Evolutionary conservation across 2,329 filamentous ascomycete species (phyloP).

Genomic region (Stagonosporopsis rhizophila): DNA sequence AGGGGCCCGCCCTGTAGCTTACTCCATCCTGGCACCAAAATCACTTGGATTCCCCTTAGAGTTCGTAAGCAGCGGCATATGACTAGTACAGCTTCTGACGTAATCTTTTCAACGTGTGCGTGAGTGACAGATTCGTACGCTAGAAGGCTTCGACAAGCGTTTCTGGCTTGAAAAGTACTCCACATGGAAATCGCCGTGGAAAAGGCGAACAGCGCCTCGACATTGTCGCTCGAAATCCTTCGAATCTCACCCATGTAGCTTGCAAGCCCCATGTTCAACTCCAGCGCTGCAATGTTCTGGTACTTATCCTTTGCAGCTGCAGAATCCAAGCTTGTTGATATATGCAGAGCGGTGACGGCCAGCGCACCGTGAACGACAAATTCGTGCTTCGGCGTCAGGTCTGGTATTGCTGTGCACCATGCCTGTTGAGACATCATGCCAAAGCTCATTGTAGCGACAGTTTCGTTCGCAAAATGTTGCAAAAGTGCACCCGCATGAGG

Average conservation of each 20-base stretch:
- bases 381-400: conserved; percentile 45
- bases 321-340: conserved; percentile 41
- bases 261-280: conserved; percentile 34
- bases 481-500: conserved; percentile 28
- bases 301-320: conserved; percentile 22
- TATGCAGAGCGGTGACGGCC: conserved; percentile 54
- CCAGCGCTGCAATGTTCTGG: conserved; percentile 28
- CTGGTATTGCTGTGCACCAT: conserved; percentile 37
- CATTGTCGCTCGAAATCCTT: conserved; percentile 49
- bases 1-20: conserved; percentile 27
- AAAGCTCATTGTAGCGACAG: conserved; percentile 29
- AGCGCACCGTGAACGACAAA: conserved; percentile 55
- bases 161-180: conserved; percentile 22
- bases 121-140: too few relatives aligned
- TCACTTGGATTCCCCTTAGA: conserved; percentile 34
- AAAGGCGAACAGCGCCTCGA: conserved; percentile 48
- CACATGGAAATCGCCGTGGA: conserved; percentile 27
- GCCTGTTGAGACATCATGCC: conserved; percentile 19
- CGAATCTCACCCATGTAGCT: conserved; percentile 31
- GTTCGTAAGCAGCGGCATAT: conserved; percentile 19
- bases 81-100: not conserved
- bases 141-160: conserved; percentile 11
- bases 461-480: conserved; percentile 31
- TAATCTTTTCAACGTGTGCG: not conserved
- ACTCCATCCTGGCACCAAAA: conserved; percentile 35